Conservation (phyloP, 2,329 filamentous ascomycete genomes). For the Beauveria scarabaeidicola region DNA sequence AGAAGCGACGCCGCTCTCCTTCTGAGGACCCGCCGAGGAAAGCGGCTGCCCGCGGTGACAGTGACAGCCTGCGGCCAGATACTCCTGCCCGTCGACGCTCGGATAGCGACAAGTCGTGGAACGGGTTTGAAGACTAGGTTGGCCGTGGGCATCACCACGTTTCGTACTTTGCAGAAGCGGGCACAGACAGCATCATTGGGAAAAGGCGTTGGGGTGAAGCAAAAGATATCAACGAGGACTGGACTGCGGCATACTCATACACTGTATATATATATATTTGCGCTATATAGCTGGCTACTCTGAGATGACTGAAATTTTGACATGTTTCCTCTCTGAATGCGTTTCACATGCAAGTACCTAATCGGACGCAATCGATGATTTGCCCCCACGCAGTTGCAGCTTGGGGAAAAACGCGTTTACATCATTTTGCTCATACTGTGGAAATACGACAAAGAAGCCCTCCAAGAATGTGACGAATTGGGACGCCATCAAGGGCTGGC, state of each 20-base stretch:
- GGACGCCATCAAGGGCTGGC: conserved; percentile 78
- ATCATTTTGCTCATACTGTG: conserved; percentile 65
- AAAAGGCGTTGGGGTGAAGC: not conserved
- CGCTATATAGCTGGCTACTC: not conserved
- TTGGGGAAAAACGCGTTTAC: too few relatives aligned
- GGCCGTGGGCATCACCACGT: not conserved
- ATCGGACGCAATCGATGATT: too few relatives aligned
- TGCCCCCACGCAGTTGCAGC: too few relatives aligned
- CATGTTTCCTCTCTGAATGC: not conserved
- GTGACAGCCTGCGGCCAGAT: conserved; percentile 1
- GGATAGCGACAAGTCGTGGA: conserved; percentile 35
- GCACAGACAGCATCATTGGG: not conserved
- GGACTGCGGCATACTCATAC: not conserved
- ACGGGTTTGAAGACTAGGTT: conserved; percentile 30
- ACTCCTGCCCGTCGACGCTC: conserved; percentile 18
- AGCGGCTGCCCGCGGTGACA: conserved; percentile 16
- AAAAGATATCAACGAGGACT: not conserved
- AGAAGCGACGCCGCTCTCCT: conserved; percentile 25
- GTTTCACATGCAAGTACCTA: not conserved
- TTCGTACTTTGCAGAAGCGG: not conserved
- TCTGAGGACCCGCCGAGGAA: conserved; percentile 23
- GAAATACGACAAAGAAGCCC: conserved; percentile 84
- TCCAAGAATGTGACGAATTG: conserved; percentile 86
- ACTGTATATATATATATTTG: conserved; percentile 3
- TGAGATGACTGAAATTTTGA: not conserved